A percentile compares a stretch with the other conserved stretches of the same genome.
phyloP scores from a whole-genome alignment of 2,329 filamentous ascomycete genomes.

The Stagonosporopsis tanaceti region DNA sequence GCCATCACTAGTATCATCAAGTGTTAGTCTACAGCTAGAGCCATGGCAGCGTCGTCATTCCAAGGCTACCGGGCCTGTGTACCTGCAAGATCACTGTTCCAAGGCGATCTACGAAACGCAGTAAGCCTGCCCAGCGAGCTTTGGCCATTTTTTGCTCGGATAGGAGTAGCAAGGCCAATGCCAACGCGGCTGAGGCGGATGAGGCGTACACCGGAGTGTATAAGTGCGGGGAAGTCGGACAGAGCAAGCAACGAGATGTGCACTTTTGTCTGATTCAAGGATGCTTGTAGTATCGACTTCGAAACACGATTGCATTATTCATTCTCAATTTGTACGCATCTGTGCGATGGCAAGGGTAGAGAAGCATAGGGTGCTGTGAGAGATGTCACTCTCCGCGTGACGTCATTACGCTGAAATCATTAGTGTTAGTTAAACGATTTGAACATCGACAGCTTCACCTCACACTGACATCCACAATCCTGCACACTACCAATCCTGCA shows the following conservation, averaged over 20 bases:
- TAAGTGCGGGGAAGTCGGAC: constrained; percentile 8
- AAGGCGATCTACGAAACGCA: constrained; percentile 8
- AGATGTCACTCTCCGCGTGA: not conserved
- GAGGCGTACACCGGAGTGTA: not conserved
- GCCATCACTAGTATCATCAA: not conserved
- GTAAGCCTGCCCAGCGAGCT: not conserved
- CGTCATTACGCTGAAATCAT: not conserved
- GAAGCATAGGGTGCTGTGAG: not conserved
- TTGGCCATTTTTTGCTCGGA: not conserved
- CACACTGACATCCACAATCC: too few species aligned
- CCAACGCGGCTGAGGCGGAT: not conserved
- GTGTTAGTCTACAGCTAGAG: constrained; percentile 7
- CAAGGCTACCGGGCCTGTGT: constrained; percentile 20
- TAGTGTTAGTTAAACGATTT: not conserved
- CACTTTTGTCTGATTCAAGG: not conserved
- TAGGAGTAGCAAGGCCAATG: not conserved
- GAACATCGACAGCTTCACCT: not conserved
- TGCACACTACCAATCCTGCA: not conserved
- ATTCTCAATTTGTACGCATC: not conserved
- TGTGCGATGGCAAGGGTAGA: not conserved
- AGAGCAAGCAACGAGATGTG: not conserved
- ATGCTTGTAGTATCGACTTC: not conserved
- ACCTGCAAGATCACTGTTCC: constrained; percentile 20
- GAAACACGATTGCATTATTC: not conserved
- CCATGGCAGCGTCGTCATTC: constrained; percentile 29